Conservation (phyloP, 768 basidiomycete species). For the Xerocomus brunneocitrinus region DNA sequence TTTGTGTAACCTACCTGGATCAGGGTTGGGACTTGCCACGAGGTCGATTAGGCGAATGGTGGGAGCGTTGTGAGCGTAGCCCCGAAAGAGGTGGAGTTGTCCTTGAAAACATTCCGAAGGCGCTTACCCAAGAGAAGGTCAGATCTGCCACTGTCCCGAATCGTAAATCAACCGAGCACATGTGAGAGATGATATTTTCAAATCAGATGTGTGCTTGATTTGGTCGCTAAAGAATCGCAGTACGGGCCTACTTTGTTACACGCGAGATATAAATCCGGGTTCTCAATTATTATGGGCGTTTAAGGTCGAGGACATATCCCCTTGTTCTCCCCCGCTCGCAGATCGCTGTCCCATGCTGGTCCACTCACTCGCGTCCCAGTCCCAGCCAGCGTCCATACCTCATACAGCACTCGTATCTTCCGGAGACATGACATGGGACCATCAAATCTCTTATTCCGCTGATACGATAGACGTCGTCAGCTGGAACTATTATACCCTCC, state of each 20-base stretch:
- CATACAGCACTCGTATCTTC: conserved; percentile 51
- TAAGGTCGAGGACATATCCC: conserved; percentile 19
- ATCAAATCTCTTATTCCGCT: conserved; percentile 34
- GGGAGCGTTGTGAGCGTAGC: conserved; percentile 12
- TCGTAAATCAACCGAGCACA: conserved; percentile 28
- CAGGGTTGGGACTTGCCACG: conserved; percentile 16
- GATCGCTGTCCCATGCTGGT: conserved; percentile 9
- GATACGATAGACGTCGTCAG: conserved; percentile 37
- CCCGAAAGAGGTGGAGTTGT: conserved; percentile 15
- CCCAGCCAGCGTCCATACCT: conserved; percentile 45
- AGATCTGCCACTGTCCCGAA: conserved; percentile 26
- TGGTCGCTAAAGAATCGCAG: conserved; percentile 27
- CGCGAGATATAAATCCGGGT: conserved; percentile 31
- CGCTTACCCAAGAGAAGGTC: conserved; percentile 22
- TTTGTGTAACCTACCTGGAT: conserved; percentile 9
- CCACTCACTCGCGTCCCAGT: conserved; percentile 17
- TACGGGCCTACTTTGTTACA: conserved; percentile 26
- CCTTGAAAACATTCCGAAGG: conserved; percentile 15
- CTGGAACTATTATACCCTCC: conserved; percentile 46
- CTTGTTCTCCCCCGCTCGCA: conserved; percentile 9
- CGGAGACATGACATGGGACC: conserved; percentile 47
- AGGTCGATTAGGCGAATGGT: conserved; percentile 17
- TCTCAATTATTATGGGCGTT: conserved; percentile 13
- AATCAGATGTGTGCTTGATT: conserved; percentile 32
- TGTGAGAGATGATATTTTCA: conserved; percentile 31